A percentile compares a stretch with the other conserved stretches of the same genome.
Evolutionary conservation across 2,329 filamentous ascomycete species (phyloP).

Genomic region (Talaromyces sp.): DNA sequence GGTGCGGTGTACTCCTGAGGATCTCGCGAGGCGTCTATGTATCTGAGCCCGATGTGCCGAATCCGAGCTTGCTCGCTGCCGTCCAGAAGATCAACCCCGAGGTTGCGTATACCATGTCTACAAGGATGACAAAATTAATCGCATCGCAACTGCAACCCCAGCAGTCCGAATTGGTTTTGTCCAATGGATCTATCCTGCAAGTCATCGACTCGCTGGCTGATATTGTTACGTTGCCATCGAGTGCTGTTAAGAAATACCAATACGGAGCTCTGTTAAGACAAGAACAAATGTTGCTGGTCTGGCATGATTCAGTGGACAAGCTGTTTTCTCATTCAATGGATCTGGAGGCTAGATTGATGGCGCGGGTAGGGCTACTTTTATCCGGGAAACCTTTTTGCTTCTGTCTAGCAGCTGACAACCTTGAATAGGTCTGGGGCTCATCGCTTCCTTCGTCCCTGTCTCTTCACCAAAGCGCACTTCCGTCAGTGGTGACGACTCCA

Average conservation of each 20-base stretch:
- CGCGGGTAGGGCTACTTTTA: slow-evolving; percentile 16
- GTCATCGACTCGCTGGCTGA: slow-evolving; percentile 44
- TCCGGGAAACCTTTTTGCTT: background rate
- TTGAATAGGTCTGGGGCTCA: slow-evolving; percentile 19
- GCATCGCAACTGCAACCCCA: slow-evolving; percentile 39
- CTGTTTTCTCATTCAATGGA: slow-evolving; percentile 38
- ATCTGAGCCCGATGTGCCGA: slow-evolving; percentile 39
- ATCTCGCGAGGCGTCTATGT: slow-evolving; percentile 42
- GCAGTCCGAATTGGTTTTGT: slow-evolving; percentile 43
- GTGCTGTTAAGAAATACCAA: slow-evolving; percentile 41
- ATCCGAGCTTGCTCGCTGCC: slow-evolving; percentile 40
- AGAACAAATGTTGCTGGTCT: slow-evolving; percentile 44
- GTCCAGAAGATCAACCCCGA: slow-evolving; percentile 46
- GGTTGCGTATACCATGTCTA: slow-evolving; percentile 51
- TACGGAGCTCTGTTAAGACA: slow-evolving; percentile 43
- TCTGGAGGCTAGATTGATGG: slow-evolving; percentile 20
- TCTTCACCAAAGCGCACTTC: slow-evolving; percentile 1
- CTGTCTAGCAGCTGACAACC: slow-evolving; percentile 1
- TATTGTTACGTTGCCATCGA: slow-evolving; percentile 37
- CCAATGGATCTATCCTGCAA: slow-evolving; percentile 44
- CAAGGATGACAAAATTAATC: slow-evolving; percentile 46
- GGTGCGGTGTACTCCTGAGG: slow-evolving; percentile 38
- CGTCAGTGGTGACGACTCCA: slow-evolving; percentile 18
- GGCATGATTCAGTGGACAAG: slow-evolving; percentile 42
- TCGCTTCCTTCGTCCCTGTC: slow-evolving; percentile 12